Conservation (phyloP, 1,284 basidiomycete genomes). For the Ganoderma boninense region DNA sequence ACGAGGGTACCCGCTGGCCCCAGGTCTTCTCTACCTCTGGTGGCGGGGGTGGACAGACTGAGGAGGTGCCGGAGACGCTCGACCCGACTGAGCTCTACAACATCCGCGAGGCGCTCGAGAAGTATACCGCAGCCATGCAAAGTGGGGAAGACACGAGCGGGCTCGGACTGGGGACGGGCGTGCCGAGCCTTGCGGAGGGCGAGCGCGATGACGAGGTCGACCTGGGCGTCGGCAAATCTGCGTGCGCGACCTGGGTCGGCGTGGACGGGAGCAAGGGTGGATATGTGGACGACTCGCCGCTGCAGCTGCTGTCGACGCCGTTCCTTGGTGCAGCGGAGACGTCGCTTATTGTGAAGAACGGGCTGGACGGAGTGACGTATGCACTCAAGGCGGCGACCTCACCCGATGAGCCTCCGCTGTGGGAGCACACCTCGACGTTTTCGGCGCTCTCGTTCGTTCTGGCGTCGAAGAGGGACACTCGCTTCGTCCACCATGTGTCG, state of each 20-base stretch:
- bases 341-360: slow-evolving; percentile 78
- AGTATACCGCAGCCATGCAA: slow-evolving; percentile 76
- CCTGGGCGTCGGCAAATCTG: slow-evolving; percentile 66
- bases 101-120: slow-evolving; percentile 85
- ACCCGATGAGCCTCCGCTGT: slow-evolving; percentile 48
- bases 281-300: slow-evolving; percentile 48
- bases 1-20: slow-evolving; percentile 85
- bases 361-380: slow-evolving; percentile 86
- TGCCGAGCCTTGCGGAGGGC: slow-evolving; percentile 82
- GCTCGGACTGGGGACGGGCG: slow-evolving; percentile 66
- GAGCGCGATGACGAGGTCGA: slow-evolving; percentile 89
- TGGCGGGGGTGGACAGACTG: slow-evolving; percentile 48
- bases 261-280: slow-evolving; percentile 52
- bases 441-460: slow-evolving; percentile 94
- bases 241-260: slow-evolving; percentile 70
- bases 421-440: slow-evolving; percentile 84
- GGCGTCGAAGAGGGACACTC: slow-evolving; percentile 90
- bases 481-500: slow-evolving; percentile 80
- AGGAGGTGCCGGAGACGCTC: slow-evolving; percentile 89
- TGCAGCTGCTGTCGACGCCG: slow-evolving; percentile 68
- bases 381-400: slow-evolving; percentile 46
- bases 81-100: slow-evolving; percentile 83
- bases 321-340: slow-evolving; percentile 52
- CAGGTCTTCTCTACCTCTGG: slow-evolving; percentile 69
- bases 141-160: slow-evolving; percentile 64